phyloP scores from a whole-genome alignment of 1,139 yeast genomes.

The Yamadazyma diddensiae region DNA sequence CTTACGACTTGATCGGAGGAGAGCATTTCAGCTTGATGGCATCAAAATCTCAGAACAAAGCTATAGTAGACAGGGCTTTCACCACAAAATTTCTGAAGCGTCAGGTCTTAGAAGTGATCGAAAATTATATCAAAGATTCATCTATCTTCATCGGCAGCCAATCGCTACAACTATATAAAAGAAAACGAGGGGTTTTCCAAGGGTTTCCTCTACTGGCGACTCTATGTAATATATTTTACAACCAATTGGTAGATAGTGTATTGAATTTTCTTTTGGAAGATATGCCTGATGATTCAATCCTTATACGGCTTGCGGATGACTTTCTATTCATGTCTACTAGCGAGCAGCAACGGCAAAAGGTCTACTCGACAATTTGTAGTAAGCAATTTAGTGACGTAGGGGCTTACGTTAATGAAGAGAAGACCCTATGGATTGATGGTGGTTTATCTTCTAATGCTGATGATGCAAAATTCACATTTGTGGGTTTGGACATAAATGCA shows the following conservation, averaged over 20 bases:
- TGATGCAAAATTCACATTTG: conserved; percentile 19
- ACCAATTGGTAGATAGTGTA: conserved; percentile 51
- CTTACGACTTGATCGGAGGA: conserved; percentile 7
- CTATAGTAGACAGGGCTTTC: conserved; percentile 9
- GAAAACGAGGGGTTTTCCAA: conserved; percentile 77
- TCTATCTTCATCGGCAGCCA: conserved; percentile 11
- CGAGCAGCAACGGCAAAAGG: conserved; percentile 17
- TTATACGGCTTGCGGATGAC: conserved; percentile 81
- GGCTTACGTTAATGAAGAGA: conserved; percentile 54
- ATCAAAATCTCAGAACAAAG: too few relatives aligned
- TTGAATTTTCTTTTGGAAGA: conserved; percentile 24
- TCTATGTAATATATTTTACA: conserved; percentile 74
- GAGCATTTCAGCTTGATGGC: too few relatives aligned
- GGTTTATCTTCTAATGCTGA: neutral
- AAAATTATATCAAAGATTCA: conserved; percentile 12
- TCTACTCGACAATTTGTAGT: conserved; percentile 19
- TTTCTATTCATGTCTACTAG: conserved; percentile 63
- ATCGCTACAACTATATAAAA: conserved; percentile 20
- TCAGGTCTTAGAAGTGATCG: conserved; percentile 10
- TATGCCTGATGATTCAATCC: conserved; percentile 24
- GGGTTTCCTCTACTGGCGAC: conserved; percentile 79
- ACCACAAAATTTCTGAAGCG: conserved; percentile 11
- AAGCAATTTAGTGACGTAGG: conserved; percentile 50
- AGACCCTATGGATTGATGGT: conserved; percentile 35
- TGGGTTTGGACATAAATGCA: conserved; percentile 31